These are phyloP conservation scores for Saccharomycopsis synnaedendra DNA, from an alignment of 805 yeast species.

Conservation along the genomic window DNA sequence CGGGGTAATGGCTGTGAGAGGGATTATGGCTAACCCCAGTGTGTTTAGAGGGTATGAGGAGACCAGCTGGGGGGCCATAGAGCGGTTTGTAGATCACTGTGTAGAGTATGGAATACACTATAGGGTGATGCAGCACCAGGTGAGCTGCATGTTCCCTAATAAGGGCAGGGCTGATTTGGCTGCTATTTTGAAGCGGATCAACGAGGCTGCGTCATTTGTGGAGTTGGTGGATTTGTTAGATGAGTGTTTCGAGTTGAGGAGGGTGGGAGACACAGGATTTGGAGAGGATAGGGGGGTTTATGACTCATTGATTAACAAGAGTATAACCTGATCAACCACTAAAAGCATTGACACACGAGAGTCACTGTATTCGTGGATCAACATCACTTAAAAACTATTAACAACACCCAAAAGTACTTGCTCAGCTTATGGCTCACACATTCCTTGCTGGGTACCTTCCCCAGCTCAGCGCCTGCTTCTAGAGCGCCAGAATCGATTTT, in stretches of 20 bases:
- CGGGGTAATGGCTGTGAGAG: slow-evolving; percentile 95
- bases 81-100: slow-evolving; percentile 68
- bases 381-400: no score
- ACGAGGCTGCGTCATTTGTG: slow-evolving; percentile 41
- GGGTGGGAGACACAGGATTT: slow-evolving; percentile 62
- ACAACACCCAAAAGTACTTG: no score
- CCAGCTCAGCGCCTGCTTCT: no score
- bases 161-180: slow-evolving; percentile 32
- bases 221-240: slow-evolving; percentile 83
- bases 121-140: slow-evolving; percentile 76
- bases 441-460: no score
- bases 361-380: no score
- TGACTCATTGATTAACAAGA: background rate
- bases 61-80: slow-evolving; percentile 84
- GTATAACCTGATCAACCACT: no score
- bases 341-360: no score
- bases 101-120: slow-evolving; percentile 78
- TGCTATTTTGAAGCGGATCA: slow-evolving; percentile 39
- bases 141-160: slow-evolving; percentile 62
- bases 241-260: slow-evolving; percentile 45
- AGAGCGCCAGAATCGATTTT: no score
- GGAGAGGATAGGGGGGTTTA: slow-evolving; percentile 29
- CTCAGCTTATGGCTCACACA: no score
- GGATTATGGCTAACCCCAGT: slow-evolving; percentile 78
- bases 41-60: slow-evolving; percentile 57